A percentile compares a stretch with the other conserved stretches of the same genome.
Evolutionary conservation across 495 filamentous ascomycete genomes (phyloP).

Genomic region (Podospora pseudopauciseta): DNA sequence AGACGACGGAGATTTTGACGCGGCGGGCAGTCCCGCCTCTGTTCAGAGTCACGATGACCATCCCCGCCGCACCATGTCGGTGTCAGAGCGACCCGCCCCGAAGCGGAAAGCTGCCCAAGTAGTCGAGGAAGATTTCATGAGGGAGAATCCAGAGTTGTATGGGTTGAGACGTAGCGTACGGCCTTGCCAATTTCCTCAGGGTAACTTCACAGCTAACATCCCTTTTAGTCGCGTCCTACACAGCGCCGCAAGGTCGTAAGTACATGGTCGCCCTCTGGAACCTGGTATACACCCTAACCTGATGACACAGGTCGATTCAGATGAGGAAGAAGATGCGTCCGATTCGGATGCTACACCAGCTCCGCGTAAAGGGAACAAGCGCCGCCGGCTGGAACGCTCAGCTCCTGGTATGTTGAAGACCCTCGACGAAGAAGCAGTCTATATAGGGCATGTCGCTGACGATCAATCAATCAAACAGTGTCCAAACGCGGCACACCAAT

Average conservation of each 20-base stretch:
- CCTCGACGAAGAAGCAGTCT: background rate
- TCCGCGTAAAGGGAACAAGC: constrained; percentile 46
- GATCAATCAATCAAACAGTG: constrained; percentile 38
- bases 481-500: constrained; percentile 64
- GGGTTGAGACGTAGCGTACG: constrained; percentile 87
- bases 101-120: constrained; percentile 70
- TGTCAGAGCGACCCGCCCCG: constrained; percentile 56
- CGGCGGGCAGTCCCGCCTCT: constrained; percentile 59
- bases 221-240: constrained; percentile 45
- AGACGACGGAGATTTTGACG: constrained; percentile 76
- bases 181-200: constrained; percentile 12
- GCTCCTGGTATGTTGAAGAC: constrained; percentile 39
- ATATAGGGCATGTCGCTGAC: background rate
- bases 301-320: constrained; percentile 58
- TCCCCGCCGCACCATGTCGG: constrained; percentile 53
- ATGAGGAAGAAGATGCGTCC: constrained; percentile 71
- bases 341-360: constrained; percentile 58
- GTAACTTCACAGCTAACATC: constrained; percentile 34
- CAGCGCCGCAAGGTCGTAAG: constrained; percentile 52
- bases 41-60: constrained; percentile 43
- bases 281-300: constrained; percentile 22
- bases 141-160: constrained; percentile 92
- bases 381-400: constrained; percentile 50
- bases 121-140: constrained; percentile 76
- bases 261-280: constrained; percentile 9